phyloP scores from a whole-genome alignment of 495 filamentous ascomycete genomes.

The Xylaria sp. region DNA sequence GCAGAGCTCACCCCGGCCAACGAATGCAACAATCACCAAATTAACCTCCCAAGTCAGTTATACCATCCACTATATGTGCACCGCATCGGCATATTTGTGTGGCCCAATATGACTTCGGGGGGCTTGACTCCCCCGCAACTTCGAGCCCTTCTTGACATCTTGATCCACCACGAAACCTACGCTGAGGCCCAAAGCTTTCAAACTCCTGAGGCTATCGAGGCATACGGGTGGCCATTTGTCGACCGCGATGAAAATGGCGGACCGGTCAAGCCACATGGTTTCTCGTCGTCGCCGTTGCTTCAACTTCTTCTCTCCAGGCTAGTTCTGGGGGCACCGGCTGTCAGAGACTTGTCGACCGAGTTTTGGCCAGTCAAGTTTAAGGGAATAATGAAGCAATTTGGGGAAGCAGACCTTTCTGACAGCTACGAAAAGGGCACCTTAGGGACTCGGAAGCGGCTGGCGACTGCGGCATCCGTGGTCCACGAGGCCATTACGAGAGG shows the following conservation, averaged over 20 bases:
- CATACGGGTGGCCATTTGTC: slow-evolving; percentile 66
- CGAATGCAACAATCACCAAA: neutral
- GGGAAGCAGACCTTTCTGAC: slow-evolving; percentile 65
- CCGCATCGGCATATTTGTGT: neutral
- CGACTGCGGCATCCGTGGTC: slow-evolving; percentile 66
- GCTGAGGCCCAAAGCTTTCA: slow-evolving; percentile 67
- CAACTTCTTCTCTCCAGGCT: slow-evolving; percentile 64
- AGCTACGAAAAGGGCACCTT: slow-evolving; percentile 73
- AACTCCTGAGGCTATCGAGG: slow-evolving; percentile 56
- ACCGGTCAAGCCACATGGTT: slow-evolving; percentile 8
- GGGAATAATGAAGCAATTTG: slow-evolving; percentile 58
- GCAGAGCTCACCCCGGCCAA: neutral
- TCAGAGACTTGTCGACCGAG: slow-evolving; percentile 59
- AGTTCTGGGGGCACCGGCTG: slow-evolving; percentile 61
- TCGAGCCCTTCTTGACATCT: slow-evolving; percentile 68
- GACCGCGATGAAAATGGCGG: slow-evolving; percentile 17
- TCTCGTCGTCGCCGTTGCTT: slow-evolving; percentile 61
- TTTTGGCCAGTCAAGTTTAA: slow-evolving; percentile 64
- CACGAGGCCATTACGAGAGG: slow-evolving; percentile 67
- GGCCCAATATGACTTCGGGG: slow-evolving; percentile 29
- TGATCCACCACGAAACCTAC: slow-evolving; percentile 70
- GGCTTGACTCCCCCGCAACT: slow-evolving; percentile 56
- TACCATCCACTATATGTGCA: neutral
- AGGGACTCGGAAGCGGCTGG: slow-evolving; percentile 68
- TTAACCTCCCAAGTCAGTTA: neutral